These are phyloP conservation scores for Hypoxylon cercidicola DNA, from an alignment of 495 filamentous ascomycete species.

Conservation along the genomic window DNA sequence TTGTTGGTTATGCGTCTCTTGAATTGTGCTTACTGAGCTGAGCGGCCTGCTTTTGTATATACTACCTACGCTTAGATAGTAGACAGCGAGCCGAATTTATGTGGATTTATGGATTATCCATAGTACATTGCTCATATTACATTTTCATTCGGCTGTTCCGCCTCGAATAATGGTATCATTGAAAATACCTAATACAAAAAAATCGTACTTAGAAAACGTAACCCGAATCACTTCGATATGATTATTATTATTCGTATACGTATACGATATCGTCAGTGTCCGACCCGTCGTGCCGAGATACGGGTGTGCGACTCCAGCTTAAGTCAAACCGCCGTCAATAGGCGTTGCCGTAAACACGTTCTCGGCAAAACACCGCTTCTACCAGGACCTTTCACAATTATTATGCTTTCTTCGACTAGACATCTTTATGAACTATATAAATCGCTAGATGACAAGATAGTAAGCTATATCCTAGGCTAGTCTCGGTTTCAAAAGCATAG, in stretches of 20 bases:
- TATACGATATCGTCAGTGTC: slow-evolving; percentile 46
- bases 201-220: slow-evolving; percentile 26
- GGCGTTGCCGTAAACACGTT: slow-evolving; percentile 46
- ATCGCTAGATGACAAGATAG: no score
- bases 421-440: no score
- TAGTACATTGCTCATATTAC: no score
- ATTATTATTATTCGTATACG: slow-evolving; percentile 52
- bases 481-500: no score
- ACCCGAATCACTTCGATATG: slow-evolving; percentile 47
- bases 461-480: no score
- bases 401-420: no score
- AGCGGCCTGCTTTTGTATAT: not conserved
- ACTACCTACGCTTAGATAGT: not conserved
- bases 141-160: no score
- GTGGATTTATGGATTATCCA: not conserved
- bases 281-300: slow-evolving; percentile 45
- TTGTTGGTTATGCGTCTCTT: not conserved
- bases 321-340: slow-evolving; percentile 45
- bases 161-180: no score
- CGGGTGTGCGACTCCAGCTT: slow-evolving; percentile 49
- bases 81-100: not conserved
- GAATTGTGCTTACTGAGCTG: slow-evolving; percentile 3
- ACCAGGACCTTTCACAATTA: slow-evolving; percentile 7
- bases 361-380: slow-evolving; percentile 39
- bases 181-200: no score